Conservation (phyloP, 1,139 yeast genomes). For the Candida sanyaensis region DNA sequence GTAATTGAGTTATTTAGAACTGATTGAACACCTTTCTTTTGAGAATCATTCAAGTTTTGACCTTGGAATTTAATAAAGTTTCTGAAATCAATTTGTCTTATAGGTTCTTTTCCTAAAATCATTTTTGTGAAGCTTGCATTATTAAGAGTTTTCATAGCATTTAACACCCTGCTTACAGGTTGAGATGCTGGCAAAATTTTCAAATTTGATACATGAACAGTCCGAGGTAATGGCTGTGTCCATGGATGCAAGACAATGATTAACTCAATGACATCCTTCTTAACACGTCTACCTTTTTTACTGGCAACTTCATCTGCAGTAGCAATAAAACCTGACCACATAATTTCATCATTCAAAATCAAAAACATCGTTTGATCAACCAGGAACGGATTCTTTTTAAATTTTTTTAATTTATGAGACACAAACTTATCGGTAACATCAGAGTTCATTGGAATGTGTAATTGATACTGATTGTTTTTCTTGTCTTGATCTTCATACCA, state of each 20-base stretch:
- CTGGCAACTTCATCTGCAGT: conserved; percentile 39
- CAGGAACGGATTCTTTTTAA: conserved; percentile 50
- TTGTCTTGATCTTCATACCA: conserved; percentile 55
- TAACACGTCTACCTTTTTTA: conserved; percentile 11
- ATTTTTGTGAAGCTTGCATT: conserved; percentile 59
- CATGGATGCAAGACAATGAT: conserved; percentile 57
- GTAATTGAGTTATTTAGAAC: conserved; percentile 68
- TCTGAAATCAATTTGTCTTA: conserved; percentile 57
- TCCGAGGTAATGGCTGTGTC: conserved; percentile 51
- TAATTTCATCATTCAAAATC: conserved; percentile 36
- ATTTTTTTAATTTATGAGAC: conserved; percentile 39
- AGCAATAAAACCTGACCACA: conserved; percentile 48
- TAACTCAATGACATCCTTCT: conserved; percentile 36
- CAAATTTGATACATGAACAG: conserved; percentile 37
- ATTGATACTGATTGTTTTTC: conserved; percentile 39
- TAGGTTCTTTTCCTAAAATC: conserved; percentile 61
- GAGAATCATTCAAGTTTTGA: conserved; percentile 60
- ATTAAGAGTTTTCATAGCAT: conserved; percentile 61
- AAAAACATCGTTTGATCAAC: conserved; percentile 50
- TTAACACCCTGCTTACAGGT: conserved; percentile 61
- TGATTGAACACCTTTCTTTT: conserved; percentile 66
- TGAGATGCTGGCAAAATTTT: conserved; percentile 63
- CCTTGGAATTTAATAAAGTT: conserved; percentile 53
- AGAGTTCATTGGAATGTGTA: conserved; percentile 38
- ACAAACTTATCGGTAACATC: conserved; percentile 43